phyloP scores from a whole-genome alignment of 495 filamentous ascomycete species.

The Penicillium angulare region DNA sequence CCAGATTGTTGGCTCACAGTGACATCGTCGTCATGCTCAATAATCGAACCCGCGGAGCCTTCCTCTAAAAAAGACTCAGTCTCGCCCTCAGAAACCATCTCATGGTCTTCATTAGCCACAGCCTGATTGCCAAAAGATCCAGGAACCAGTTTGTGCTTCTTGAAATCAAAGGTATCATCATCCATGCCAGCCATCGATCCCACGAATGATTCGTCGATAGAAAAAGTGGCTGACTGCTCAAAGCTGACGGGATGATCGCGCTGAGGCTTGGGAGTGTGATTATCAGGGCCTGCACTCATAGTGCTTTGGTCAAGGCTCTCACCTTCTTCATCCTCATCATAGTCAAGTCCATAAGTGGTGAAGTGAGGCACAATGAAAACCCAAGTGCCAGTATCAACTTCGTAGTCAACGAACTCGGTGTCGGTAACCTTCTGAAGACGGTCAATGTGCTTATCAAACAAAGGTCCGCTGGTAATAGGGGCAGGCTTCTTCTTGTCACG shows the following conservation, averaged over 20 bases:
- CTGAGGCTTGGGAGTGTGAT: slow-evolving; percentile 52
- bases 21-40: slow-evolving; percentile 62
- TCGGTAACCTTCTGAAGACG: slow-evolving; percentile 72
- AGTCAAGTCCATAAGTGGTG: slow-evolving; percentile 90
- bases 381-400: slow-evolving; percentile 78
- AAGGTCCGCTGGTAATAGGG: slow-evolving; percentile 52
- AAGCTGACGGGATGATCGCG: slow-evolving; percentile 41
- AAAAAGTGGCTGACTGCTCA: slow-evolving; percentile 46
- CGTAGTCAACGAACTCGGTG: slow-evolving; percentile 78
- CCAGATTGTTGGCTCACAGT: slow-evolving; percentile 57
- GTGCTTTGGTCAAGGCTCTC: slow-evolving; percentile 54
- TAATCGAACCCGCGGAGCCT: slow-evolving; percentile 78
- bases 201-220: slow-evolving; percentile 49
- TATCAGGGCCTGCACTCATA: slow-evolving; percentile 56
- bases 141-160: slow-evolving; percentile 67
- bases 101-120: slow-evolving; percentile 54
- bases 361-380: slow-evolving; percentile 90
- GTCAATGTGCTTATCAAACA: slow-evolving; percentile 76
- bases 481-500: slow-evolving; percentile 55
- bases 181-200: slow-evolving; percentile 52
- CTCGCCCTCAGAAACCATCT: slow-evolving; percentile 35
- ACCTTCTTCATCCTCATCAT: slow-evolving; percentile 74
- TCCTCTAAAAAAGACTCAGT: slow-evolving; percentile 86
- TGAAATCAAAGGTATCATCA: slow-evolving; percentile 82
- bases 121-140: slow-evolving; percentile 71